Conservation (phyloP, 2,329 filamentous ascomycete genomes). For the Falciphora oryzae region DNA sequence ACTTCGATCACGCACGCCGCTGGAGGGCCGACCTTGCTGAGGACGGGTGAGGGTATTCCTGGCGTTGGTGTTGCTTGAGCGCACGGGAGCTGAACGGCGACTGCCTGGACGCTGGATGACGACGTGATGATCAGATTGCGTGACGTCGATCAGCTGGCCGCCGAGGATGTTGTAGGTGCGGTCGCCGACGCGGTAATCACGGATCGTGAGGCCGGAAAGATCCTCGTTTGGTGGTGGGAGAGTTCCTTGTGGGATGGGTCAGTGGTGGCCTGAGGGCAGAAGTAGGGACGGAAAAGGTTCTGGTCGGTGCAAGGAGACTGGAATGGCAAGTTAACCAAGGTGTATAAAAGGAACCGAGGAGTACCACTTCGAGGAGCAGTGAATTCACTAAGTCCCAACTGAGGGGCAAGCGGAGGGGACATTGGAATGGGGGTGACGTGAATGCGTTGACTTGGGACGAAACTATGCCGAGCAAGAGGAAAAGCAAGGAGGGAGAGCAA, state of each 20-base stretch:
- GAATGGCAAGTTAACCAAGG: not conserved
- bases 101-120: slow-evolving; percentile 5
- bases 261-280: not conserved
- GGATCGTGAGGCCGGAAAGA: slow-evolving; percentile 9
- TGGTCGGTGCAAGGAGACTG: too few species aligned
- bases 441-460: not conserved
- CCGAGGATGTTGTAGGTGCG: slow-evolving; percentile 12
- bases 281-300: not conserved
- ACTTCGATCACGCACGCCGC: not conserved
- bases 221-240: slow-evolving; percentile 12
- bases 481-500: not conserved
- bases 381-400: not conserved
- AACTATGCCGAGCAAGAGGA: too few species aligned
- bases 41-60: not conserved
- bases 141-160: slow-evolving; percentile 10
- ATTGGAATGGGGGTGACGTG: not conserved
- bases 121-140: not conserved
- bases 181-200: slow-evolving; percentile 11
- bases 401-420: not conserved
- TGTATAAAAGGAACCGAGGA: not conserved
- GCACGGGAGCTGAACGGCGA: not conserved
- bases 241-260: not conserved
- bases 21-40: too few species aligned
- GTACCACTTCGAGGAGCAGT: too few species aligned
- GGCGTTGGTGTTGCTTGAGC: not conserved